Conservation (phyloP, 192 early-diverging fungal genomes). For the Kappamyces sp. region DNA sequence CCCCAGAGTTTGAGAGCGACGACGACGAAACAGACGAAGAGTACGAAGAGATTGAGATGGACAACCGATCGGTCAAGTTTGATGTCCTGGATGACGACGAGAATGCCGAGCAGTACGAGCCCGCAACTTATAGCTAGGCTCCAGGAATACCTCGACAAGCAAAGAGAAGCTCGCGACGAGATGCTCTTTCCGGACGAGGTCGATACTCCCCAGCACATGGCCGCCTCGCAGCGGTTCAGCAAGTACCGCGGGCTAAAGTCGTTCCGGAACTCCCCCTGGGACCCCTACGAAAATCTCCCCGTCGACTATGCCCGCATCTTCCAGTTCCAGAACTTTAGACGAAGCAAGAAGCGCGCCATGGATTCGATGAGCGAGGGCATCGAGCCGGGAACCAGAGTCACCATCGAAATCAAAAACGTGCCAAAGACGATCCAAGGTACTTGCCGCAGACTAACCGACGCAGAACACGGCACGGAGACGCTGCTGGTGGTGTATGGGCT, state of each 20-base stretch:
- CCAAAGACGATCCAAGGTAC: constrained; percentile 50
- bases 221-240: constrained; percentile 82
- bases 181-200: constrained; percentile 93
- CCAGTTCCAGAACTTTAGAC: constrained; percentile 84
- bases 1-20: constrained; percentile 51
- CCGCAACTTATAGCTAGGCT: not conserved
- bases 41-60: constrained; percentile 43
- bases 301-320: constrained; percentile 94
- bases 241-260: constrained; percentile 91
- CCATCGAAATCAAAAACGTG: constrained; percentile 64
- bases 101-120: constrained; percentile 20
- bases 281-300: constrained; percentile 96
- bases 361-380: constrained; percentile 45
- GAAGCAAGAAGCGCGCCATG: constrained; percentile 73
- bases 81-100: constrained; percentile 39
- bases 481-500: constrained; percentile 62
- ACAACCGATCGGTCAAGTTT: constrained; percentile 28
- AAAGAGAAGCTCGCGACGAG: constrained; percentile 68
- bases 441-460: not conserved
- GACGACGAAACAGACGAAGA: constrained; percentile 38
- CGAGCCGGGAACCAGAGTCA: constrained; percentile 64
- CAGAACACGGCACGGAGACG: not conserved
- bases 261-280: constrained; percentile 95
- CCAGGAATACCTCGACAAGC: constrained; percentile 54
- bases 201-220: constrained; percentile 81